phyloP scores from a whole-genome alignment of 1,284 basidiomycete genomes.

The Irpex sp. region DNA sequence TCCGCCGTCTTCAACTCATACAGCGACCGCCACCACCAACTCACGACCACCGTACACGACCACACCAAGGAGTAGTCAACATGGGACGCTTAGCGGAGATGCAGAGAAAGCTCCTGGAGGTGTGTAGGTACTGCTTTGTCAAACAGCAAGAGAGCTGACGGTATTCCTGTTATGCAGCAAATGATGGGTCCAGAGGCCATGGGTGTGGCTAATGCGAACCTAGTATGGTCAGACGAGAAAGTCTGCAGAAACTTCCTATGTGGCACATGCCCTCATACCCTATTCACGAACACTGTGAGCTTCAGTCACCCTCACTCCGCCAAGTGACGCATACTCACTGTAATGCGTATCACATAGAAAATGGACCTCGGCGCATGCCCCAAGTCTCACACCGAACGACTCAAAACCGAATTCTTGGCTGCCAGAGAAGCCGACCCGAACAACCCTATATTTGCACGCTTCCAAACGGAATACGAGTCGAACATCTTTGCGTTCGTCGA shows the following conservation, averaged over 20 bases:
- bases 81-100: constrained; percentile 88
- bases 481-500: constrained; percentile 96
- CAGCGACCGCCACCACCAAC: neutral
- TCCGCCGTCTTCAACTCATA: neutral
- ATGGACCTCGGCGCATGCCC: constrained; percentile 99
- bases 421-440: constrained; percentile 72
- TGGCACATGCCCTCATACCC: constrained; percentile 94
- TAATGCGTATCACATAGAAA: constrained; percentile 61
- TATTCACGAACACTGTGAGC: constrained; percentile 97
- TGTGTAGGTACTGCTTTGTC: constrained; percentile 30
- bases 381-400: constrained; percentile 92
- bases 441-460: constrained; percentile 78
- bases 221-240: constrained; percentile 96
- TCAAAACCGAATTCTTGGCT: constrained; percentile 89
- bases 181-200: constrained; percentile 99
- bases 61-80: constrained; percentile 16
- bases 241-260: constrained; percentile 99
- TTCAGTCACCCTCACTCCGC: neutral
- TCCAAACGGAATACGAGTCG: constrained; percentile 93
- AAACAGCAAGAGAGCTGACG: constrained; percentile 1
- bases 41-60: neutral
- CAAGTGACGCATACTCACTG: constrained; percentile 1
- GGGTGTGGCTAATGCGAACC: constrained; percentile 89
- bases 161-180: constrained; percentile 55
- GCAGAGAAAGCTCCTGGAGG: constrained; percentile 91